A percentile compares a stretch with the other conserved stretches of the same genome.
Evolutionary conservation across 495 filamentous ascomycete genomes (phyloP).

Genomic region (Halenospora varia): DNA sequence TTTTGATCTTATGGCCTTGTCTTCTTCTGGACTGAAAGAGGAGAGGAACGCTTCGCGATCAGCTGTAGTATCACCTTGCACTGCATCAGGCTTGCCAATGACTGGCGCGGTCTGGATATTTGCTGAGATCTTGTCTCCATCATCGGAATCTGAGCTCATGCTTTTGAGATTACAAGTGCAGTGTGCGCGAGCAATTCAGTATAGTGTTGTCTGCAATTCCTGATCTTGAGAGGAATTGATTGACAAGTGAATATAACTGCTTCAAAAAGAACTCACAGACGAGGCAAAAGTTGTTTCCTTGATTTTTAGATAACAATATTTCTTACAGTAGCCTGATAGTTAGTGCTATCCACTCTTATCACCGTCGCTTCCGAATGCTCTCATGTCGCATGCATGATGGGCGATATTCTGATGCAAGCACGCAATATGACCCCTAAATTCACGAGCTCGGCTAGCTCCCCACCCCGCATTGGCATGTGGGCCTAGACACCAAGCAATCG

Average conservation of each 20-base stretch:
- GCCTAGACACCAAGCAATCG: no score
- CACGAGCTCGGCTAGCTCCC: not conserved
- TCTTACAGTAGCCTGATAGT: not conserved
- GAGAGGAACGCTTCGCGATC: constrained; percentile 19
- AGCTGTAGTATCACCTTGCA: not conserved
- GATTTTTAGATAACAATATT: not conserved
- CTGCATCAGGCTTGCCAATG: not conserved
- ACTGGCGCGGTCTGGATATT: not conserved
- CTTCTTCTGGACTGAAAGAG: constrained; percentile 31
- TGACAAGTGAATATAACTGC: no score
- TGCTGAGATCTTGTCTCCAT: not conserved
- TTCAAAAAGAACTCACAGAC: no score
- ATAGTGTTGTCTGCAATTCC: no score
- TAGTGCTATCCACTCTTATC: not conserved
- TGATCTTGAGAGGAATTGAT: no score
- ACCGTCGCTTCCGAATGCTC: not conserved
- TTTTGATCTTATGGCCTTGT: constrained; percentile 29
- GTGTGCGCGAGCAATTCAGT: no score
- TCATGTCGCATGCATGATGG: not conserved
- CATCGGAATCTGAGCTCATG: not conserved
- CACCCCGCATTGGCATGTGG: not conserved
- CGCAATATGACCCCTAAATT: not conserved
- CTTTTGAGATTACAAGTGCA: not conserved
- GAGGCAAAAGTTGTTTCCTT: no score
- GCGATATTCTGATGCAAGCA: not conserved